Base-by-base conservation (phyloP, 139 green algal species). In the Chlorella sp. region DNA sequence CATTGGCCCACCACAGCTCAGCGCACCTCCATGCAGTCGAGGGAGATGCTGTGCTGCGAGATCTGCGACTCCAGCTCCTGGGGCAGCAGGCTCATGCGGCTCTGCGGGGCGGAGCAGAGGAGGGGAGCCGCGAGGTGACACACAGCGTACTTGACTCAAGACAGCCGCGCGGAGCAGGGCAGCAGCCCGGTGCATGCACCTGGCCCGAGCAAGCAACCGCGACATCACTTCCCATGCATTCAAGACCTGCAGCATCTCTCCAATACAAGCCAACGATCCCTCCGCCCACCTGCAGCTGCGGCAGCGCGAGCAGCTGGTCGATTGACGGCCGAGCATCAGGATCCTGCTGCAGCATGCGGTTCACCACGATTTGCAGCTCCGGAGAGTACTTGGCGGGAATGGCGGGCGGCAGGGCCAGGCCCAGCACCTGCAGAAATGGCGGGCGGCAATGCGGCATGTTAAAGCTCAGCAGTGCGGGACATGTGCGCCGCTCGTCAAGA, bases 21-120 rank as follows among this genome's bases (percentile, higher is more conserved):
- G 7, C 73, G n/a, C 73, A 80, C 73, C 73, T 80, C 73, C 73
- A 80, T 67, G 73, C 46, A 80, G 73, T 62, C 73, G 3, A 80
- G 48, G 8, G 46, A 67, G n/a, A 80, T 28, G 46, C 8, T 46
- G 43, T 17, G 73, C 73, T 41, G 43, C 28, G 41, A 40, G 28
- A 80, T 22, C 19, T n/a, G 30, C 17, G 14, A 22, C 73, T 64
- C 46, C 73, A 80, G 73, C 73, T 62, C 46, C n/a, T 51, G 46
- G 3, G 73, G 73, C n/a, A 80, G 73, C 73, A 78, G 43, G 43
- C 41, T 58, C 43, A 78, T 60, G 72, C 72, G 72, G 72, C 72
- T 78, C 72, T 60, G 40, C 67, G 32, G 32, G 3, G 32, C n/a
- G 28, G 30, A 20, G 34, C 1, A 36, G 60, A 24, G 30, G 60